Percentiles rank a stretch among this genome's conserved stretches.
Conservation (phyloP, 2,329 filamentous ascomycete genomes). For the Xylariaceae sp. region DNA sequence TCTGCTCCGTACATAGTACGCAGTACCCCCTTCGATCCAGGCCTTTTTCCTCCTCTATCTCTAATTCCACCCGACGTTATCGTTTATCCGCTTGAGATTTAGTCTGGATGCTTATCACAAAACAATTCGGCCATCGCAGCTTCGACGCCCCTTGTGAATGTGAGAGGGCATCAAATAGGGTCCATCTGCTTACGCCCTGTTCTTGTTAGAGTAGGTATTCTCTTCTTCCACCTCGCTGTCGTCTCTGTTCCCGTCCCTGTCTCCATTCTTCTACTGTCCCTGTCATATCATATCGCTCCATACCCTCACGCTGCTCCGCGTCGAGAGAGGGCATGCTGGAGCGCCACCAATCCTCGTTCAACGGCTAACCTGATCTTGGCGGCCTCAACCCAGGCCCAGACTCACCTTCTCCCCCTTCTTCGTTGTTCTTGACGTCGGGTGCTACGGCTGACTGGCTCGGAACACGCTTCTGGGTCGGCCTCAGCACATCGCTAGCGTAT, state of each 20-base stretch:
- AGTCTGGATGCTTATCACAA: constrained; percentile 11
- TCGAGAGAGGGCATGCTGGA: constrained; percentile 5
- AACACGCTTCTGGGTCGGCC: constrained; percentile 40
- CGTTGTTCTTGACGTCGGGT: constrained; percentile 24
- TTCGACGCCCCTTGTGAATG: constrained; percentile 9
- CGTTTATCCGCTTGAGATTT: constrained; percentile 10
- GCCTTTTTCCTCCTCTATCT: constrained; percentile 16
- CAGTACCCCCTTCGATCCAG: constrained; percentile 17
- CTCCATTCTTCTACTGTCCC: background rate
- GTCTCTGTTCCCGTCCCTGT: background rate
- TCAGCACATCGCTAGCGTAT: constrained; percentile 44
- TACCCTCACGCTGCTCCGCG: constrained; percentile 6
- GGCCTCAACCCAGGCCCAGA: background rate
- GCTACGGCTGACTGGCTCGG: constrained; percentile 39
- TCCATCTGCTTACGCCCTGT: constrained; percentile 4
- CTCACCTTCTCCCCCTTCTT: background rate
- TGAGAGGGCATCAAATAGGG: constrained; percentile 9
- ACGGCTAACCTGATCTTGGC: background rate
- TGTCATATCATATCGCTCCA: constrained; percentile 3
- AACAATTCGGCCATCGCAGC: constrained; percentile 1
- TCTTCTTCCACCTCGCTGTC: too few relatives aligned
- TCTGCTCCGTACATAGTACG: background rate
- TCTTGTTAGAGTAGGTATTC: too few relatives aligned
- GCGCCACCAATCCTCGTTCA: constrained; percentile 2
- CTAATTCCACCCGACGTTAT: constrained; percentile 15